Percentiles rank a stretch among this genome's conserved stretches.
These are phyloP conservation scores for Neurospora sp. DNA, from an alignment of 2,329 filamentous ascomycete species.

Conservation along the genomic window DNA sequence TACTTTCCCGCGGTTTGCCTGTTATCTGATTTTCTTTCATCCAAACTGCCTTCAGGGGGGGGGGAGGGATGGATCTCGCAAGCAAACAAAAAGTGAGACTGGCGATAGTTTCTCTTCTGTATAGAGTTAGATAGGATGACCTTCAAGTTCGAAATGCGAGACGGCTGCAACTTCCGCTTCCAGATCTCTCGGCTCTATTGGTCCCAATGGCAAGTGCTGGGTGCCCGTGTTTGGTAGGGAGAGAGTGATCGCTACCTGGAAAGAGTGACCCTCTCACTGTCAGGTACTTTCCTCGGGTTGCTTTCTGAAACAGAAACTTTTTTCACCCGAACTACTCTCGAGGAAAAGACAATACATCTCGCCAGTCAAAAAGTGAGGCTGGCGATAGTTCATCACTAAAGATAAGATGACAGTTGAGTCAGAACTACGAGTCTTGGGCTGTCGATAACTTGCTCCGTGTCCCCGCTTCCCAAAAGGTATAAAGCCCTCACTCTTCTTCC, in stretches of 20 bases:
- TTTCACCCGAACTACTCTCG: background rate
- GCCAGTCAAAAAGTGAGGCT: background rate
- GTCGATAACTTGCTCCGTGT: no score
- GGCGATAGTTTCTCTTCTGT: background rate
- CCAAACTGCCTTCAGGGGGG: background rate
- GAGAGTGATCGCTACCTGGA: background rate
- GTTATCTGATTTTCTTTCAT: background rate
- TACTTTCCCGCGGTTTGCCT: background rate
- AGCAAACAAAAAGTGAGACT: background rate
- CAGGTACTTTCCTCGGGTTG: background rate
- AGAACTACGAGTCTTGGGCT: background rate
- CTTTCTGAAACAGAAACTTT: fast-evolving
- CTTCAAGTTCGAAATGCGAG: background rate
- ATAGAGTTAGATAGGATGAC: background rate
- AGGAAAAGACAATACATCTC: background rate
- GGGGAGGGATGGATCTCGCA: background rate
- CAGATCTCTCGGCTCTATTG: background rate
- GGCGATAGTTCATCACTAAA: background rate
- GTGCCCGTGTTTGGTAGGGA: background rate
- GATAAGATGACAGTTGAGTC: background rate
- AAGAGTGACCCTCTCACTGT: background rate
- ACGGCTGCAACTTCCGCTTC: background rate
- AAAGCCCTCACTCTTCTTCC: background rate
- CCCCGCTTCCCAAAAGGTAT: background rate
- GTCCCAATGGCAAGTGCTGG: background rate